These are phyloP conservation scores for Escallonia herrerae DNA, from an alignment of 129 eudicot genomes.

Conservation along the genomic window DNA sequence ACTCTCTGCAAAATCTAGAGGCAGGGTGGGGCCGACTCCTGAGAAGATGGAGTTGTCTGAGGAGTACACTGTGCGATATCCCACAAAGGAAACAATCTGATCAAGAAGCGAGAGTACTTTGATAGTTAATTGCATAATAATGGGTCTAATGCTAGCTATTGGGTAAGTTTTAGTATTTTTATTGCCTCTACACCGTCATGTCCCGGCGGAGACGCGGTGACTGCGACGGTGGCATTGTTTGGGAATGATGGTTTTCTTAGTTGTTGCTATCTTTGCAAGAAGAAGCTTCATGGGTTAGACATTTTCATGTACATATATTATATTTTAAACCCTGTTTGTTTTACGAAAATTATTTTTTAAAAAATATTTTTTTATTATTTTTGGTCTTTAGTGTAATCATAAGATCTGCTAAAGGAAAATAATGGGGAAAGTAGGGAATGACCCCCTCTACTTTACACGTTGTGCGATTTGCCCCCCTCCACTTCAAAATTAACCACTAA, in stretches of 20 bases:
- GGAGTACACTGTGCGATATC: conserved; percentile 74
- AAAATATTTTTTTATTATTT: too few relatives aligned
- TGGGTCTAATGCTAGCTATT: conserved; percentile 14
- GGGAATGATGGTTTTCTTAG: conserved; percentile 48
- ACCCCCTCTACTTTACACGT: too few relatives aligned
- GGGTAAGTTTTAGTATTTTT: conserved; percentile 28
- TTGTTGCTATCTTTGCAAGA: conserved; percentile 59
- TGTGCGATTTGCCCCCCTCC: too few relatives aligned
- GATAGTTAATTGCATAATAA: conserved; percentile 32
- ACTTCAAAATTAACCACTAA: too few relatives aligned
- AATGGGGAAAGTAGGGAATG: too few relatives aligned
- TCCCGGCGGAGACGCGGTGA: conserved; percentile 14
- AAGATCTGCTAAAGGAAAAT: too few relatives aligned
- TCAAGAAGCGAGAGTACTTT: conserved; percentile 76
- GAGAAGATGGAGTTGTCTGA: conserved; percentile 22
- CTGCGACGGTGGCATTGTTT: conserved; percentile 20
- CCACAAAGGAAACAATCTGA: conserved; percentile 53
- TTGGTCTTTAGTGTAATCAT: too few relatives aligned
- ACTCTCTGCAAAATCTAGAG: conserved; percentile 4
- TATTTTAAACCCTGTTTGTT: too few relatives aligned
- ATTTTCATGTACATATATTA: conserved; percentile 84
- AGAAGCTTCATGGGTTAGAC: conserved; percentile 77
- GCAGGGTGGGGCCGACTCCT: conserved; percentile 1
- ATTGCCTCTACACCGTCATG: conserved; percentile 32
- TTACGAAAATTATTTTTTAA: too few relatives aligned